phyloP scores from a whole-genome alignment of 1,284 basidiomycete species.

The Athelia sp. region DNA sequence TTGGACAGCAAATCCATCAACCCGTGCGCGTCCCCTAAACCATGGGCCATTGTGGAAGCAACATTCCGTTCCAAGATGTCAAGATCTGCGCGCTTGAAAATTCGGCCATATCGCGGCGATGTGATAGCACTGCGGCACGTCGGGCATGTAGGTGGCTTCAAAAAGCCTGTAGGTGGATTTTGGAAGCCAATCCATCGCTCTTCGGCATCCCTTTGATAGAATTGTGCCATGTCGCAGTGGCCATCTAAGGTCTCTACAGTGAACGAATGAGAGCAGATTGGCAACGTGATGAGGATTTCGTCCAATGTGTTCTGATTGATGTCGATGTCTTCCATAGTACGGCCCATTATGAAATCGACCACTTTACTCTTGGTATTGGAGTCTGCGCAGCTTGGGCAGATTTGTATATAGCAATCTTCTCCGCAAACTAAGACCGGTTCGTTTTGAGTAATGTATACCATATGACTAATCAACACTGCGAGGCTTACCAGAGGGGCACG shows the following conservation, averaged over 20 bases:
- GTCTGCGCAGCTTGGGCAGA: conserved; percentile 48
- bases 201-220: conserved; percentile 35
- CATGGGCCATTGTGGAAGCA: conserved; percentile 44
- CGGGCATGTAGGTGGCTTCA: conserved; percentile 47
- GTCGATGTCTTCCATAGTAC: conserved; percentile 46
- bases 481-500: conserved; percentile 60
- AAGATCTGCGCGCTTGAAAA: conserved; percentile 54
- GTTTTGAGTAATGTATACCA: background rate
- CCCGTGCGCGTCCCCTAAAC: conserved; percentile 26
- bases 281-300: conserved; percentile 56
- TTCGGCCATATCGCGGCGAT: conserved; percentile 51
- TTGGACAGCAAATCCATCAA: conserved; percentile 22
- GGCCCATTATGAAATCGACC: conserved; percentile 56
- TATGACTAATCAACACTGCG: too few species aligned
- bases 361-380: conserved; percentile 34
- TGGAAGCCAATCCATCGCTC: conserved; percentile 39
- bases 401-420: conserved; percentile 55
- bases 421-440: conserved; percentile 49
- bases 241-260: conserved; percentile 72
- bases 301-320: conserved; percentile 35
- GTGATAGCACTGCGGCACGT: conserved; percentile 48
- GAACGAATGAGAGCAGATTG: conserved; percentile 59
- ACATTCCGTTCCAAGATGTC: conserved; percentile 63
- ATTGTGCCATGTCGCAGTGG: conserved; percentile 44
- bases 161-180: conserved; percentile 35